phyloP scores from a whole-genome alignment of 306 rosid species.

The Castanea sativa region DNA sequence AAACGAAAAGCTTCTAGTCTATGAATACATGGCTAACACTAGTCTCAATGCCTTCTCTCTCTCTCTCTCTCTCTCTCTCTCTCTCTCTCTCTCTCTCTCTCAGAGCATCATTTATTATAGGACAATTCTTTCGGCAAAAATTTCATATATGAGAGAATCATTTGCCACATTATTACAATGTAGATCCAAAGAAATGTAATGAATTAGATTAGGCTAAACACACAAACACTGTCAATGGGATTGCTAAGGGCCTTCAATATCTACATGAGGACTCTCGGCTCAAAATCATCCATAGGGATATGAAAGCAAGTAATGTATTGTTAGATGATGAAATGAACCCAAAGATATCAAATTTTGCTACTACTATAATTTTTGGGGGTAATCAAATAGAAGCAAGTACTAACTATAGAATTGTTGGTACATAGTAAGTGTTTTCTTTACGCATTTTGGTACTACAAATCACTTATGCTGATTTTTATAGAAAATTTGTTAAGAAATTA shows the following conservation, averaged over 20 bases:
- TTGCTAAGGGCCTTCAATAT: conserved; percentile 7
- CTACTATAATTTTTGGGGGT: no score
- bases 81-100: neutral
- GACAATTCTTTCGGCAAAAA: no score
- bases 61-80: neutral
- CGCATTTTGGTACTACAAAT: no score
- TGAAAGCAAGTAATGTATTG: no score
- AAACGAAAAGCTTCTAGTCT: conserved; percentile 38
- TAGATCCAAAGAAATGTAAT: neutral
- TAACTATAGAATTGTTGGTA: no score
- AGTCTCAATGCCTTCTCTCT: conserved; percentile 18
- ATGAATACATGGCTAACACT: conserved; percentile 38
- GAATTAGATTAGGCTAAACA: neutral
- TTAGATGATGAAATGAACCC: conserved; percentile 6
- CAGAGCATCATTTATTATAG: no score
- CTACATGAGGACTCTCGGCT: conserved; percentile 7
- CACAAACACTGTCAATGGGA: neutral
- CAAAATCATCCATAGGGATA: neutral
- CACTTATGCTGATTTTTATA: no score
- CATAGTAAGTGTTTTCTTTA: neutral
- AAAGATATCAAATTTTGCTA: neutral
- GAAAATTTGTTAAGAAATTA: no score
- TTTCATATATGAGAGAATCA: no score
- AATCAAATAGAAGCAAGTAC: no score
- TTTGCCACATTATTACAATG: neutral